Conservation (phyloP, 345 rosid genomes). For the Pelargonium nanum region DNA sequence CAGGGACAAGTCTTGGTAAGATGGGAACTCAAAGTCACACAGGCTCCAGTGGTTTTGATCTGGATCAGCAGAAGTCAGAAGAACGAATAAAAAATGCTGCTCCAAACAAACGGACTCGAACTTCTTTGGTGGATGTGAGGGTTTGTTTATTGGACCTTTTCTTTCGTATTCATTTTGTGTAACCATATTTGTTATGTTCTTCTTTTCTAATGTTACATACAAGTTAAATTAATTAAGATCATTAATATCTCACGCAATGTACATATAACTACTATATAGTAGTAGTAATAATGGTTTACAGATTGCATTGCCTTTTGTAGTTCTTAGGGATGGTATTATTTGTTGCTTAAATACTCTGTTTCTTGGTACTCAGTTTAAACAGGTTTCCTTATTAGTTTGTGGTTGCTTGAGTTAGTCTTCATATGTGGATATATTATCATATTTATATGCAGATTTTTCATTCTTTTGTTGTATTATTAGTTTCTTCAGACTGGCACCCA, state of each 20-base stretch:
- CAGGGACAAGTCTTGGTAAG: slow-evolving; percentile 53
- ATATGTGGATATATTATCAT: too few relatives aligned
- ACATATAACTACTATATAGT: background rate
- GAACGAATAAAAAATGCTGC: slow-evolving; percentile 58
- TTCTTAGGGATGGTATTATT: background rate
- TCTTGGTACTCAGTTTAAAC: background rate
- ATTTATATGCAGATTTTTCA: background rate
- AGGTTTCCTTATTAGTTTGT: too few relatives aligned
- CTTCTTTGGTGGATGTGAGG: slow-evolving; percentile 70
- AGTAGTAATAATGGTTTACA: too few relatives aligned
- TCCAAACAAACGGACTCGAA: slow-evolving; percentile 86
- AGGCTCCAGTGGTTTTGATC: slow-evolving; percentile 47
- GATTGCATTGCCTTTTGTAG: background rate
- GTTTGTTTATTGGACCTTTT: slow-evolving; percentile 28
- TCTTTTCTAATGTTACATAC: background rate
- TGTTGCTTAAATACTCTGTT: background rate
- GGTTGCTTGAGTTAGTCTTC: too few relatives aligned
- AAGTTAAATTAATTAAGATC: background rate
- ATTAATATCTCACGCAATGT: background rate
- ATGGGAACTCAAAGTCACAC: slow-evolving; percentile 64
- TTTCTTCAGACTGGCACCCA: too few relatives aligned
- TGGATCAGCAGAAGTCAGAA: slow-evolving; percentile 65
- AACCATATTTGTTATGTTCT: slow-evolving; percentile 1
- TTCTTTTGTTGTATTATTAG: background rate
- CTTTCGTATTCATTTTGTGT: slow-evolving; percentile 6